These are phyloP conservation scores for Pythium volutum DNA, from an alignment of 352 stramenopile genomes.

Conservation along the genomic window DNA sequence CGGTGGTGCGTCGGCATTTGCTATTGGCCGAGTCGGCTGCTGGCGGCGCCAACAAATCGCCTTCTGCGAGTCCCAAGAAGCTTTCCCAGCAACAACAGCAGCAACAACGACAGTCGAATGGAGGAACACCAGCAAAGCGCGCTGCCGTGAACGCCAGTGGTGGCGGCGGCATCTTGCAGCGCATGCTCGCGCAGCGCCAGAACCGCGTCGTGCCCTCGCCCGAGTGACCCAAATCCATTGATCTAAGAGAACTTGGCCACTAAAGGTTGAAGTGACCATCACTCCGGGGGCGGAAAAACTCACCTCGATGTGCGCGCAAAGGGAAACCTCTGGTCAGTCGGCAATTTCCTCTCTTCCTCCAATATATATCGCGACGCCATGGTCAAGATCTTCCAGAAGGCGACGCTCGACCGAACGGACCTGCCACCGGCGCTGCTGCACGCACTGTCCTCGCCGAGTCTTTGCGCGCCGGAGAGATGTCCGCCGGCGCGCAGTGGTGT, in stretches of 20 bases:
- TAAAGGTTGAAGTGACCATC: neutral
- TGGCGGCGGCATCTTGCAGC: slow-evolving; percentile 50
- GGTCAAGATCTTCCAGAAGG: neutral
- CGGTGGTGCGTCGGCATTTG: slow-evolving; percentile 18
- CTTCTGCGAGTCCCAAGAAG: slow-evolving; percentile 19
- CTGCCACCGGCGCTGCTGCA: neutral
- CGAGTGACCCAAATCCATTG: slow-evolving; percentile 1
- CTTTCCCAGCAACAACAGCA: neutral
- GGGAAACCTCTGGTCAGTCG: neutral
- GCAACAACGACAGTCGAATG: neutral
- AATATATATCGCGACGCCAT: neutral
- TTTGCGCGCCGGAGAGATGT: neutral
- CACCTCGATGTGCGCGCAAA: neutral
- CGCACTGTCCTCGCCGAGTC: neutral
- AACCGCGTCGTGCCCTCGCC: slow-evolving; percentile 41
- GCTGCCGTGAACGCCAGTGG: neutral
- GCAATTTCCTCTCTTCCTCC: neutral
- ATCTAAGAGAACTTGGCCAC: neutral
- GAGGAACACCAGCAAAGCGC: slow-evolving; percentile 6
- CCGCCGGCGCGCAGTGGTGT: too few relatives aligned
- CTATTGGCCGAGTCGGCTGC: slow-evolving; percentile 7
- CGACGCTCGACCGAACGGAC: neutral
- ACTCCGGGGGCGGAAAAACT: neutral
- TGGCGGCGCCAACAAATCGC: slow-evolving; percentile 6
- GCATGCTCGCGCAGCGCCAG: slow-evolving; percentile 53